These are phyloP conservation scores for Candida parachauliodes DNA, from an alignment of 805 yeast species.

Conservation along the genomic window DNA sequence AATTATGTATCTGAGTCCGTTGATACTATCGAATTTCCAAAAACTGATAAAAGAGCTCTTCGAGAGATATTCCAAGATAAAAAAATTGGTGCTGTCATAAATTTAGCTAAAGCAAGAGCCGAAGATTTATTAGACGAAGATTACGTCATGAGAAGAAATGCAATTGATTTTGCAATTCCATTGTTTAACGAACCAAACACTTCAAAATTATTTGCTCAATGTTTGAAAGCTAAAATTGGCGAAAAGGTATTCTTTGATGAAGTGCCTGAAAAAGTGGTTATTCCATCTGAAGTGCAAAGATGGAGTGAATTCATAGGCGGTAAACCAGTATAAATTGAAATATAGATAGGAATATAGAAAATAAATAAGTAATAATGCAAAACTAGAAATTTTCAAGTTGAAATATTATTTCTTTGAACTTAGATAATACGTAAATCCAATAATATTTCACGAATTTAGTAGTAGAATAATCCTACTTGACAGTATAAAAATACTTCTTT, in stretches of 20 bases:
- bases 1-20: slow-evolving; percentile 44
- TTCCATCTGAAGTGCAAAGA: slow-evolving; percentile 85
- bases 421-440: too few species aligned
- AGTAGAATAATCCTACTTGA: too few species aligned
- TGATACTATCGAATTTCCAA: slow-evolving; percentile 83
- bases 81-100: slow-evolving; percentile 84
- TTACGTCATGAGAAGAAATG: slow-evolving; percentile 98
- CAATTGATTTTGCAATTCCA: slow-evolving; percentile 96
- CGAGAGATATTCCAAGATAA: slow-evolving; percentile 90
- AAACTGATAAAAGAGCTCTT: slow-evolving; percentile 85
- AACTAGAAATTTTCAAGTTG: background rate
- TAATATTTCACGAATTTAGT: too few species aligned
- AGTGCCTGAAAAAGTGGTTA: slow-evolving; percentile 38
- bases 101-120: slow-evolving; percentile 88
- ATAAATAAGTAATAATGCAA: background rate
- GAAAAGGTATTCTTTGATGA: slow-evolving; percentile 50
- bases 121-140: slow-evolving; percentile 81
- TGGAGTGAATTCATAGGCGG: slow-evolving; percentile 98
- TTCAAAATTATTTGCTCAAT: slow-evolving; percentile 77
- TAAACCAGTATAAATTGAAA: slow-evolving; percentile 59
- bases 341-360: too few species aligned
- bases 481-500: too few species aligned
- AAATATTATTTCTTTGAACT: too few species aligned
- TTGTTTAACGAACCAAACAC: slow-evolving; percentile 96
- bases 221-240: slow-evolving; percentile 67